These are phyloP conservation scores for Penicillium malachiteum DNA, from an alignment of 495 filamentous ascomycete species.

Conservation along the genomic window DNA sequence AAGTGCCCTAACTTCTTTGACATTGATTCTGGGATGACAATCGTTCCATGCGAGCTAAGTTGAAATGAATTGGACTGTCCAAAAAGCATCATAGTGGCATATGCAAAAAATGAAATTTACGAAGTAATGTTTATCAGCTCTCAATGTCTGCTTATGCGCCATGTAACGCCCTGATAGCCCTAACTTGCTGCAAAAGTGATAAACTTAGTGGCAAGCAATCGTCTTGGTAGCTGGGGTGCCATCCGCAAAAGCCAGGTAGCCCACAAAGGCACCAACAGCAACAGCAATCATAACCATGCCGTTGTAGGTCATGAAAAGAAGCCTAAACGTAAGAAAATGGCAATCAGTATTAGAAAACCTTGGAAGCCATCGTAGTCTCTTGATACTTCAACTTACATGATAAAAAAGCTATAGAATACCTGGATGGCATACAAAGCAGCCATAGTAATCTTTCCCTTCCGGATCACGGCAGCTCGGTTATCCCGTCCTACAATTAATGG, in stretches of 20 bases:
- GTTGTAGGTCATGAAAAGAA: constrained; percentile 99
- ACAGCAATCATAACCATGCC: constrained; percentile 95
- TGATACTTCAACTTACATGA: constrained; percentile 72
- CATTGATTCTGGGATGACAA: constrained; percentile 1
- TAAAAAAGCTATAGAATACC: constrained; percentile 98
- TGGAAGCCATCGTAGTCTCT: neutral
- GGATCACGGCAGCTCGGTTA: constrained; percentile 42
- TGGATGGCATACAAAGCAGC: constrained; percentile 85
- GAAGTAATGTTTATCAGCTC: neutral
- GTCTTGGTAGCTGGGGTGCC: constrained; percentile 70
- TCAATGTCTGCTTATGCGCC: no score
- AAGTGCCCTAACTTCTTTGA: constrained; percentile 41
- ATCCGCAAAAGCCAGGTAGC: constrained; percentile 78
- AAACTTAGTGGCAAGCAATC: constrained; percentile 78
- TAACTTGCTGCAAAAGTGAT: no score
- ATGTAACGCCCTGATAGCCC: no score
- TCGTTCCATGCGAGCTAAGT: neutral
- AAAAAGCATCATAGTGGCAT: neutral
- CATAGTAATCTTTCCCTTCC: constrained; percentile 71
- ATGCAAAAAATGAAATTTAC: constrained; percentile 7
- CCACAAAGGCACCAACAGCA: constrained; percentile 82
- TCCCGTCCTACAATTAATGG: constrained; percentile 65
- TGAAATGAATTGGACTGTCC: no score
- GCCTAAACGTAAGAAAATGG: constrained; percentile 50
- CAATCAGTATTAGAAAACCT: neutral